phyloP scores from a whole-genome alignment of 768 basidiomycete genomes.

The Porphyrellus cyaneotinctus region DNA sequence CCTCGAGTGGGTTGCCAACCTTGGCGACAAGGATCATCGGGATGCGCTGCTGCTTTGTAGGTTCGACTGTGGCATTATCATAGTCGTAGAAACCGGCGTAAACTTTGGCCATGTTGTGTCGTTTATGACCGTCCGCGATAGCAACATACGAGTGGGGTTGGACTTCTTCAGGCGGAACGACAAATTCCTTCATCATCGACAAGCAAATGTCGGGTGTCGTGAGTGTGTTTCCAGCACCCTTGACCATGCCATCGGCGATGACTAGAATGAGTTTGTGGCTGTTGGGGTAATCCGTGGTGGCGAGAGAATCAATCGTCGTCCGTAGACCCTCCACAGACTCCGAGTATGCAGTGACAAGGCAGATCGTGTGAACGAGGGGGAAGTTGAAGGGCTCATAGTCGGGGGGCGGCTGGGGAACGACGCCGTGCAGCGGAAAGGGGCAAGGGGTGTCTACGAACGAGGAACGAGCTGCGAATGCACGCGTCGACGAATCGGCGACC shows the following conservation, averaged over 20 bases:
- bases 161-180: constrained; percentile 76
- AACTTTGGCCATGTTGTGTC: constrained; percentile 99
- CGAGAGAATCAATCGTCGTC: constrained; percentile 96
- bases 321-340: constrained; percentile 95
- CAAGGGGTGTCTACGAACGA: constrained; percentile 69
- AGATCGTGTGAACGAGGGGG: constrained; percentile 89
- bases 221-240: constrained; percentile 84
- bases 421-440: constrained; percentile 88
- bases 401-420: constrained; percentile 87
- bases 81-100: constrained; percentile 98
- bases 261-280: constrained; percentile 94
- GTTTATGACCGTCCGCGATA: constrained; percentile 99
- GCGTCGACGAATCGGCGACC: constrained; percentile 43
- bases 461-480: constrained; percentile 35
- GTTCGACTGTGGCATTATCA: constrained; percentile 84
- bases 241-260: constrained; percentile 98
- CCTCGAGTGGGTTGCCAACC: constrained; percentile 88
- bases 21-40: constrained; percentile 96
- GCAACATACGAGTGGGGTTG: constrained; percentile 96
- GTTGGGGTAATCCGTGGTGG: constrained; percentile 98
- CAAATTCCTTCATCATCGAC: constrained; percentile 95
- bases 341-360: constrained; percentile 97
- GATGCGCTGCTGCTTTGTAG: constrained; percentile 92
- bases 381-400: constrained; percentile 96
- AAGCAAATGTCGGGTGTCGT: constrained; percentile 94